Percentiles rank a stretch among this genome's conserved stretches.
These are phyloP conservation scores for Cryphonectria parasitica DNA, from an alignment of 2,329 filamentous ascomycete species.

Conservation along the genomic window DNA sequence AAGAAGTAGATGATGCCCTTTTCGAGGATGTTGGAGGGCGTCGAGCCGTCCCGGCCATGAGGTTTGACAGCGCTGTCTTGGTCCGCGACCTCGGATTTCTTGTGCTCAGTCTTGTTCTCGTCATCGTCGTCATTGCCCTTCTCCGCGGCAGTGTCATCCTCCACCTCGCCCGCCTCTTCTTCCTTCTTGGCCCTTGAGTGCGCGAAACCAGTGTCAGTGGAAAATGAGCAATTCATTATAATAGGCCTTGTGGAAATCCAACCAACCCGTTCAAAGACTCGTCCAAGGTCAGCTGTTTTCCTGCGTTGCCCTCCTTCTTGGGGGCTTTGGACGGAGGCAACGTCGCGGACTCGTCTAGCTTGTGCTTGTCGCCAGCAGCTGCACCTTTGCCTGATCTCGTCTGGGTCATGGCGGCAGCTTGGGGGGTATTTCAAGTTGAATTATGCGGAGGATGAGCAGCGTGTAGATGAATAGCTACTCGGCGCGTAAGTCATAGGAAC, in stretches of 20 bases:
- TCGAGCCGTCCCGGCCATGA: conserved; percentile 38
- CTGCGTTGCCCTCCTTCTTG: conserved; percentile 14
- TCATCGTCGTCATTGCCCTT: conserved; percentile 26
- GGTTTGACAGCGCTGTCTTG: conserved; percentile 36
- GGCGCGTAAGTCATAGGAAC: background rate
- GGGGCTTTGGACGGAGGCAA: conserved; percentile 20
- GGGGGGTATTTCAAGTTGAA: background rate
- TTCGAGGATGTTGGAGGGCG: conserved; percentile 68
- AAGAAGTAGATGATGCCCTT: conserved; percentile 94
- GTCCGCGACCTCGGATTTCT: conserved; percentile 22
- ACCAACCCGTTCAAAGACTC: conserved; percentile 15
- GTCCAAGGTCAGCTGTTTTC: conserved; percentile 26
- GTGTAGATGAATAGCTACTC: background rate
- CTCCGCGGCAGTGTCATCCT: conserved; percentile 28
- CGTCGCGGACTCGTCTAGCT: conserved; percentile 6
- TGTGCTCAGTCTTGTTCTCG: conserved; percentile 27
- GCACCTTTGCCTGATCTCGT: conserved; percentile 7
- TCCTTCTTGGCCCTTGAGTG: conserved; percentile 27
- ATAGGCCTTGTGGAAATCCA: background rate
- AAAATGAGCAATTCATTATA: background rate
- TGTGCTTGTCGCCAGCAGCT: conserved; percentile 25
- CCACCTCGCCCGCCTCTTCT: conserved; percentile 31
- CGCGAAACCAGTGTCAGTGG: background rate
- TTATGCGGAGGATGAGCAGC: background rate
- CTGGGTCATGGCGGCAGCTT: conserved; percentile 11